Conservation (phyloP, 1,284 basidiomycete species). For the Wallemia hederae region DNA sequence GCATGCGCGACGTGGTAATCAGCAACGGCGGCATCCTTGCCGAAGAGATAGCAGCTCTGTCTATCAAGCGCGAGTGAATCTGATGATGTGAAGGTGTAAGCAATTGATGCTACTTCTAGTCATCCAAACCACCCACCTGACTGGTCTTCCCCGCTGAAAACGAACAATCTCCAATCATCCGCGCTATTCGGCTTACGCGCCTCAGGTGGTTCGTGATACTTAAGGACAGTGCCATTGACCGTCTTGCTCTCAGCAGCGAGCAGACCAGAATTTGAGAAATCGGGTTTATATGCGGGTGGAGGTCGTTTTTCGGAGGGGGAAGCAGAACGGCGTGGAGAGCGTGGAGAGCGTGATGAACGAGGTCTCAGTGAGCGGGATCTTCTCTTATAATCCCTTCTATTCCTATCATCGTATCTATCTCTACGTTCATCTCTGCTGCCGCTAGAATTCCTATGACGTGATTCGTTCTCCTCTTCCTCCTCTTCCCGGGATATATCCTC, state of each 20-base stretch:
- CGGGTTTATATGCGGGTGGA: conserved; percentile 26
- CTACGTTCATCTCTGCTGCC: not conserved
- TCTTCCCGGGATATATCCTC: no score
- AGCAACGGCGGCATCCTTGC: conserved; percentile 17
- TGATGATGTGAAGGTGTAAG: not conserved
- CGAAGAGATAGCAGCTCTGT: conserved; percentile 1
- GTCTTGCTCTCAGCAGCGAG: conserved; percentile 86
- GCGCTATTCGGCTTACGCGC: conserved; percentile 46
- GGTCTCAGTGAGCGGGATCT: not conserved
- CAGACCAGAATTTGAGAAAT: conserved; percentile 61
- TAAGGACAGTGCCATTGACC: conserved; percentile 59
- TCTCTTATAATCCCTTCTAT: not conserved
- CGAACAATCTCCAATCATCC: conserved; percentile 75
- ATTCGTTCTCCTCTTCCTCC: not conserved
- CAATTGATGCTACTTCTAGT: not conserved
- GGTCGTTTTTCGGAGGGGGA: not conserved
- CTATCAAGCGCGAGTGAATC: not conserved
- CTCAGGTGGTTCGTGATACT: conserved; percentile 97
- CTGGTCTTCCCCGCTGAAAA: conserved; percentile 84
- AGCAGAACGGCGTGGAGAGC: no score
- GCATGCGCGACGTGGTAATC: conserved; percentile 84
- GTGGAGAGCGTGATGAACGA: not conserved
- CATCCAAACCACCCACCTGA: conserved; percentile 30
- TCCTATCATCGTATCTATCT: not conserved
- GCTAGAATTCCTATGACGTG: not conserved